phyloP scores from a whole-genome alignment of 148 eudicot species.

The Persicaria tinctoria region DNA sequence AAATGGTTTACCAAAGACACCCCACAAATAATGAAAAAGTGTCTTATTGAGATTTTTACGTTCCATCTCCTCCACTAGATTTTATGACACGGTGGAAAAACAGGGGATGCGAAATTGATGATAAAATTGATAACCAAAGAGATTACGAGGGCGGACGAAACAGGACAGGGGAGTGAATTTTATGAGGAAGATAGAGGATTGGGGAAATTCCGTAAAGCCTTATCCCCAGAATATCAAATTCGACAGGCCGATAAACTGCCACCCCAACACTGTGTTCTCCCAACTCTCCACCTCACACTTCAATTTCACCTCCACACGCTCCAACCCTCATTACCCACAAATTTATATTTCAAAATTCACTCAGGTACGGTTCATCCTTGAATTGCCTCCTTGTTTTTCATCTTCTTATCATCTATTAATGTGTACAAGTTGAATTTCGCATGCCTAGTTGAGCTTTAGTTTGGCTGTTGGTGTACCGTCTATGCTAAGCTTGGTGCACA shows the following conservation, averaged over 20 bases:
- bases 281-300: conserved; percentile 17
- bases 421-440: conserved; percentile 7
- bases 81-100: neutral
- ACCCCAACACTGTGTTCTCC: conserved; percentile 19
- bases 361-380: conserved; percentile 8
- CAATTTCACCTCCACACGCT: neutral
- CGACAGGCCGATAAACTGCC: conserved; percentile 34
- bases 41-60: too few relatives aligned
- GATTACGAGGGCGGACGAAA: conserved; percentile 9
- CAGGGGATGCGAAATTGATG: neutral
- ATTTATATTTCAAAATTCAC: neutral
- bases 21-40: too few relatives aligned
- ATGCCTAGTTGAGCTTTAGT: neutral
- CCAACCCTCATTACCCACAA: conserved; percentile 3
- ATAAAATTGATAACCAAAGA: neutral
- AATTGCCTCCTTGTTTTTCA: conserved; percentile 1
- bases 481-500: conserved; percentile 2
- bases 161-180: conserved; percentile 7
- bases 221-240: conserved; percentile 23
- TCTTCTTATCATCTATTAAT: conserved; percentile 6
- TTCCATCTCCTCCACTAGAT: neutral
- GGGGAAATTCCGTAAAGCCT: conserved; percentile 19
- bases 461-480: neutral
- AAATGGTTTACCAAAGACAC: too few relatives aligned
- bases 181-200: conserved; percentile 7